Evolutionary conservation across 192 early-diverging fungal genomes (phyloP).

Genomic region (Gonapodya prolifera): DNA sequence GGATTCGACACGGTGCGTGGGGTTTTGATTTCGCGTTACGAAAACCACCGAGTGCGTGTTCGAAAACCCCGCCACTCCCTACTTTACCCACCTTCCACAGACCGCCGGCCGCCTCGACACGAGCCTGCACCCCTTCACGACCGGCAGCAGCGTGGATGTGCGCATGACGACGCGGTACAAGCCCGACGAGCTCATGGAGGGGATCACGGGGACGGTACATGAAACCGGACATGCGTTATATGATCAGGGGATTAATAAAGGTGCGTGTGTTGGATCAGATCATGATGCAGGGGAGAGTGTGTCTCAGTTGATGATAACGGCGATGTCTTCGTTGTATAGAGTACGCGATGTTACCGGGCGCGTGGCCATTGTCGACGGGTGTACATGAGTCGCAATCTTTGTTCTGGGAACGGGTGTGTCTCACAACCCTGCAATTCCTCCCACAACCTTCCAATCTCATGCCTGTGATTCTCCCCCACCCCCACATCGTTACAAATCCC

Average conservation of each 20-base stretch:
- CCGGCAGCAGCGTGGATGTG: constrained; percentile 16
- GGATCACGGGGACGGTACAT: constrained; percentile 23
- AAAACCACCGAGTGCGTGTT: no score
- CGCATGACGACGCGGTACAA: constrained; percentile 30
- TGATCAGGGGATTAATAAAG: constrained; percentile 22
- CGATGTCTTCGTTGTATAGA: constrained; percentile 3
- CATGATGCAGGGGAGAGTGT: background rate
- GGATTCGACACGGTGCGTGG: constrained; percentile 23
- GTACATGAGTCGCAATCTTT: constrained; percentile 28
- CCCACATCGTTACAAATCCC: background rate
- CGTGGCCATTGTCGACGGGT: constrained; percentile 17
- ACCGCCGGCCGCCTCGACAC: constrained; percentile 21
- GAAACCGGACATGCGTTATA: constrained; percentile 28
- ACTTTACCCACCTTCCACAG: background rate
- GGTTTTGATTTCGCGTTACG: no score
- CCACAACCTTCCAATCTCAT: background rate
- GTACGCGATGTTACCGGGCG: constrained; percentile 14
- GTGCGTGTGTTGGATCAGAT: background rate
- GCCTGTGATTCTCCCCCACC: constrained; percentile 5
- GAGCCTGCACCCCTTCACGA: constrained; percentile 25
- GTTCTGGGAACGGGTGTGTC: constrained; percentile 19
- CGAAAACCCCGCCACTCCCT: no score
- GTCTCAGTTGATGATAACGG: background rate
- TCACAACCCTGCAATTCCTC: constrained; percentile 1
- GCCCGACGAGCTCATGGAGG: constrained; percentile 16